phyloP scores from a whole-genome alignment of 176 grass and related monocot species.

The Hyparrhenia diplandra region DNA sequence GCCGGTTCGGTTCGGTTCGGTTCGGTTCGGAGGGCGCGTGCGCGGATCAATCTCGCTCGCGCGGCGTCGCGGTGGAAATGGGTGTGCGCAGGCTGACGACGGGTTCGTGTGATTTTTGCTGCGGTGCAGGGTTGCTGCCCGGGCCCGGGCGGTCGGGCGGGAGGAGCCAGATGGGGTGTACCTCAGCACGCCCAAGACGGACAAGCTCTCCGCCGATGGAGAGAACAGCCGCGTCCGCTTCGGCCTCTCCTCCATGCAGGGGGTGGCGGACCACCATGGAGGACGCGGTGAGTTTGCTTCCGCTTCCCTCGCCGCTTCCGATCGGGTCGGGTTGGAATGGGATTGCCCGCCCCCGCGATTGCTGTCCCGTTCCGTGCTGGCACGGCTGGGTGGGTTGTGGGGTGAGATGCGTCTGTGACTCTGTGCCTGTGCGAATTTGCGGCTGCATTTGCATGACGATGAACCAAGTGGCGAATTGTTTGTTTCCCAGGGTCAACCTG shows the following conservation, averaged over 20 bases:
- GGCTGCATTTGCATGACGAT: background rate
- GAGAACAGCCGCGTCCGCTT: constrained; percentile 56
- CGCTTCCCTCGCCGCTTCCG: background rate
- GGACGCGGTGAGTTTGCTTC: constrained; percentile 60
- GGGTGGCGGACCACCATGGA: constrained; percentile 96
- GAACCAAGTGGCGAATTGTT: background rate
- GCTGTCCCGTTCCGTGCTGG: background rate
- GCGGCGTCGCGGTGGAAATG: background rate
- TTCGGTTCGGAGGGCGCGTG: background rate
- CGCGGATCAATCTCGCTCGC: background rate
- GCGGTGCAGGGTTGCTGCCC: constrained; percentile 10
- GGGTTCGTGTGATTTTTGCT: background rate
- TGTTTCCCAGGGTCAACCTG: background rate
- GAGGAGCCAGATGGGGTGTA: constrained; percentile 70
- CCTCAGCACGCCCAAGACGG: constrained; percentile 94
- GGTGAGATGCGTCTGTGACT: background rate
- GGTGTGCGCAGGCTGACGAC: background rate
- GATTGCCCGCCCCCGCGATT: background rate
- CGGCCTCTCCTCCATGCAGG: constrained; percentile 94
- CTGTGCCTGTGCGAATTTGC: background rate
- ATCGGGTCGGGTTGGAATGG: background rate
- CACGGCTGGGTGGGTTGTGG: background rate
- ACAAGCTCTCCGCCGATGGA: constrained; percentile 65
- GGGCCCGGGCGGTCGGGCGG: background rate
- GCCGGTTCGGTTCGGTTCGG: too few relatives aligned